Evolutionary conservation across 495 filamentous ascomycete species (phyloP), one percentile per base, ranked within the genome.

Genomic region (Articulospora tetracladia): DNA sequence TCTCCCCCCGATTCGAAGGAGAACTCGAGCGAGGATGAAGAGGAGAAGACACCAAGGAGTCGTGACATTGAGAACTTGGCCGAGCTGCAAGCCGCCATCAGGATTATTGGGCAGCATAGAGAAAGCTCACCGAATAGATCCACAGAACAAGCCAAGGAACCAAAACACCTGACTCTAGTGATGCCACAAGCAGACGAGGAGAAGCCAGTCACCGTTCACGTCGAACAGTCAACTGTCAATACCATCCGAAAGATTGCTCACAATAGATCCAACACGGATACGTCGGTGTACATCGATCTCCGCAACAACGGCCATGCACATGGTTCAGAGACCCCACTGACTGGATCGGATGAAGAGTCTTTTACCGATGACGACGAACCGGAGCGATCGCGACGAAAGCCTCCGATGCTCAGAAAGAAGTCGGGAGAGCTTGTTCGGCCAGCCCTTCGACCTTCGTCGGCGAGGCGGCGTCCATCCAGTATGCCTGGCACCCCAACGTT

Each of bases 401-500:
- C 92, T 22, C 85, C 85, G 22, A 91, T 98, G 86, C 86, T 98
- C 54, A 86, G 94, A 57, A 98, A 98, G 79, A 98, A 98, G 80
- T 98, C 94, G 39, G 94, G 94, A 24, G 94, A 98, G 72, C 81
- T 98, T 53, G 94, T 98, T 53, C 86, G 93, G 63, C 96, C 94
- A 4, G 96, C 94, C 1, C 79, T 98, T 41, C 87, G 93, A 52
- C 85, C 87, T 25, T 73, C 90, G 4, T 88, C 86, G 2, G 63
- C 66, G 24, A 81, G 84, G 51, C 82, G 91, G 60, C 86, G 95
- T 44, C 93, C 92, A 0, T 96, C 89, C 0, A 97, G 93, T 73
- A 95, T 98, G 92, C 94, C 94, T 7, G 95, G 95, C 13, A 98
- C 94, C 6, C 94, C 94, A 0, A 95, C 93, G 0, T 98, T 92